Conservation (phyloP, 75 land plant genomes). For the Ceratopteris richardii region DNA sequence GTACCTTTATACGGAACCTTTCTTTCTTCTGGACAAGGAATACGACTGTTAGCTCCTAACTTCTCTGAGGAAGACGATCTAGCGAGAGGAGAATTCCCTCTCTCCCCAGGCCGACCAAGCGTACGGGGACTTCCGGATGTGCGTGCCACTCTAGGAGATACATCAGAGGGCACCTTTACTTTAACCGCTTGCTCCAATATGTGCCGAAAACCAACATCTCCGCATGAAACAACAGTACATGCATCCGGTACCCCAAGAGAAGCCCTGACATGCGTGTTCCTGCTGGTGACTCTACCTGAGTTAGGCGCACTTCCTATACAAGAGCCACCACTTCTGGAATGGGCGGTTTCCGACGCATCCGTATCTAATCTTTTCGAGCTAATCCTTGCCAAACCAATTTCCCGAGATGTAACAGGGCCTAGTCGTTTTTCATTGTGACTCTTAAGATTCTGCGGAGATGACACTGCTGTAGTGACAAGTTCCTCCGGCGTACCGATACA, state of each 20-base stretch:
- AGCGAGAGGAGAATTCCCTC: not conserved
- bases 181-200: no score
- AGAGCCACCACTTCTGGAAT: no score
- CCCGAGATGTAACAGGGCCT: not conserved
- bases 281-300: no score
- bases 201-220: not conserved
- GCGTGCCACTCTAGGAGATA: not conserved
- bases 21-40: slow-evolving; percentile 4
- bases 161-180: no score
- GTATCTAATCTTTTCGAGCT: not conserved
- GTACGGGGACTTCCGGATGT: not conserved
- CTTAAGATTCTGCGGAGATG: not conserved
- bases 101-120: not conserved
- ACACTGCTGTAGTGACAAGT: slow-evolving; percentile 37
- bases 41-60: not conserved
- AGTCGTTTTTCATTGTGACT: not conserved
- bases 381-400: slow-evolving; percentile 2
- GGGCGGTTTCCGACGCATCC: no score
- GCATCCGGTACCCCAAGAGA: not conserved
- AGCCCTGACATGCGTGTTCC: no score
- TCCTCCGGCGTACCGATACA: slow-evolving; percentile 87
- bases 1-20: not conserved
- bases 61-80: not conserved
- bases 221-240: not conserved
- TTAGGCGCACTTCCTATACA: no score